These are phyloP conservation scores for Xanthoconium stramineum DNA, from an alignment of 768 basidiomycete species.

Conservation along the genomic window DNA sequence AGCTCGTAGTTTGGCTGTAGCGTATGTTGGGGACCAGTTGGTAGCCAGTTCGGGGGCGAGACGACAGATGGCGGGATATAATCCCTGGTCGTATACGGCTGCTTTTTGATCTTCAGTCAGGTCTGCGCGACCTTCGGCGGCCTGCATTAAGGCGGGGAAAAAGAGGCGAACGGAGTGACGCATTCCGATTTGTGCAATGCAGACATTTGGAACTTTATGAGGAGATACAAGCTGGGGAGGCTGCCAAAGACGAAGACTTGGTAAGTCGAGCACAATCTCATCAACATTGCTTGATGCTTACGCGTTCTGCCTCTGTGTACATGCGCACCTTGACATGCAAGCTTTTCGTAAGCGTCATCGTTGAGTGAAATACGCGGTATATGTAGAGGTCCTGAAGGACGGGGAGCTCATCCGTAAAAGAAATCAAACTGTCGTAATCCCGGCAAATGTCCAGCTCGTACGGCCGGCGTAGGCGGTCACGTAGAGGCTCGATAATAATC, in stretches of 20 bases:
- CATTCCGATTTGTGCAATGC: not conserved
- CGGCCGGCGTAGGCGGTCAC: not conserved
- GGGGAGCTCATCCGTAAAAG: conserved; percentile 3
- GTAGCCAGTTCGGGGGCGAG: conserved; percentile 1
- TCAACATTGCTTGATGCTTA: not conserved
- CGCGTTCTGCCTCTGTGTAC: not conserved
- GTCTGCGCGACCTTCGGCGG: not conserved
- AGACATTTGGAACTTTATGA: conserved; percentile 4
- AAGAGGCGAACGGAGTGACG: not conserved
- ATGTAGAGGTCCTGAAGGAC: not conserved
- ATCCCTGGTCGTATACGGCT: not conserved
- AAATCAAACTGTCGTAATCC: conserved; percentile 1
- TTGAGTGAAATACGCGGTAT: conserved; percentile 1
- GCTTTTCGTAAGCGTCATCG: not conserved
- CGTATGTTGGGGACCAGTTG: conserved; percentile 3
- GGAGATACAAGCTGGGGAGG: not conserved
- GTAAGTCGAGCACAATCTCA: not conserved
- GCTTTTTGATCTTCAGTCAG: not conserved
- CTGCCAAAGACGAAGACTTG: not conserved
- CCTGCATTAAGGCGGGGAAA: conserved; percentile 1
- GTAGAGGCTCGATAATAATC: not conserved
- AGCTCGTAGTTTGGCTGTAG: not conserved
- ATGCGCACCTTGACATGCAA: not conserved
- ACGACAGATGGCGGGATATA: conserved; percentile 1
- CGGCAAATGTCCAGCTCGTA: not conserved